phyloP scores from a whole-genome alignment of 2,329 filamentous ascomycete genomes.

The Hortaea sp. region DNA sequence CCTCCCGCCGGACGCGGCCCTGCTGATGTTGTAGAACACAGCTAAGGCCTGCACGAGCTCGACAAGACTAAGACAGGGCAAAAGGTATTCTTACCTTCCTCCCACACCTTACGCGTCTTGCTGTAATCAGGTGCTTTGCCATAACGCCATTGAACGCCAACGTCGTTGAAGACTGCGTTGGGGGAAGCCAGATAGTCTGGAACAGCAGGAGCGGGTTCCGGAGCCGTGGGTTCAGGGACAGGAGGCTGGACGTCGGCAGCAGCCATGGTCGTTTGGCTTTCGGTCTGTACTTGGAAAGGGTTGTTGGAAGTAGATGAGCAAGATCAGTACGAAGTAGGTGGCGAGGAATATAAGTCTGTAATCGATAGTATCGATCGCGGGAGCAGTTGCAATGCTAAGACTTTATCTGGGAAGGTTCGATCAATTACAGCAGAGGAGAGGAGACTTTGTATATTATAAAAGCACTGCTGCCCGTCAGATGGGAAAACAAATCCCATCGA shows the following conservation, averaged over 20 bases:
- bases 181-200: constrained; percentile 52
- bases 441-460: neutral
- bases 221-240: constrained; percentile 3
- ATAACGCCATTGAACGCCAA: constrained; percentile 49
- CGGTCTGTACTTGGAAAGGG: neutral
- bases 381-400: neutral
- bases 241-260: constrained; percentile 15
- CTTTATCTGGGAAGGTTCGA: neutral
- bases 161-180: constrained; percentile 48
- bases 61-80: neutral
- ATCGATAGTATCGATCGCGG: neutral
- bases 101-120: constrained; percentile 51
- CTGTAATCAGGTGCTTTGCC: constrained; percentile 53
- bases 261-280: constrained; percentile 12
- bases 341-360: too few relatives aligned
- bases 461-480: neutral
- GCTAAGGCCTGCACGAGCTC: neutral
- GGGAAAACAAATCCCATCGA: constrained; percentile 1
- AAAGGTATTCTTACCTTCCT: constrained; percentile 40
- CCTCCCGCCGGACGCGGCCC: neutral
- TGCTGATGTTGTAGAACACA: neutral
- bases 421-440: neutral
- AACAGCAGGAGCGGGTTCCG: constrained; percentile 27
- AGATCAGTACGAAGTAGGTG: too few relatives aligned
- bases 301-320: neutral